These are phyloP conservation scores for Boletus speciosus DNA, from an alignment of 768 basidiomycete genomes.

Conservation along the genomic window DNA sequence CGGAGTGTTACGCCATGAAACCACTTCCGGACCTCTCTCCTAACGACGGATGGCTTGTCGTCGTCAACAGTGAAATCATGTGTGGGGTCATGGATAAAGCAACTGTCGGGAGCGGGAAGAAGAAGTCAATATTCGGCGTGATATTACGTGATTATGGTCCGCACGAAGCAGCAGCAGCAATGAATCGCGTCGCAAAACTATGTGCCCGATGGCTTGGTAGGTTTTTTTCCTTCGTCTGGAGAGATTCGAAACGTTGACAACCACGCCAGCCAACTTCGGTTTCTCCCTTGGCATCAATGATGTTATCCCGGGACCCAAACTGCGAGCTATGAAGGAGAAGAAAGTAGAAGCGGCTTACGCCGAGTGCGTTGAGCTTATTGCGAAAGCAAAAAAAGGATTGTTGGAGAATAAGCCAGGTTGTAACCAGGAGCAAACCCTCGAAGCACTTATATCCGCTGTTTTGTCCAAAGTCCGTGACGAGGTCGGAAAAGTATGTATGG, in stretches of 20 bases:
- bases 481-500: constrained; percentile 97
- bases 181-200: constrained; percentile 94
- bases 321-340: constrained; percentile 77
- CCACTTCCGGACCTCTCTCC: constrained; percentile 83
- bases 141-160: constrained; percentile 96
- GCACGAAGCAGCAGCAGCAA: constrained; percentile 89
- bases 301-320: constrained; percentile 87
- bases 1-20: constrained; percentile 60
- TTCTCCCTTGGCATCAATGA: constrained; percentile 99
- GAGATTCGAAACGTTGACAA: constrained; percentile 1
- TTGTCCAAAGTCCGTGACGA: constrained; percentile 94
- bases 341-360: constrained; percentile 88
- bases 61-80: constrained; percentile 98
- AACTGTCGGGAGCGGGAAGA: constrained; percentile 96
- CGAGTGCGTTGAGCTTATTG: constrained; percentile 82
- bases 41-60: constrained; percentile 96
- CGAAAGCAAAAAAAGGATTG: constrained; percentile 85
- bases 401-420: constrained; percentile 98
- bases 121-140: constrained; percentile 98
- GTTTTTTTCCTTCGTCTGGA: constrained; percentile 20
- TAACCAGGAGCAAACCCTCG: constrained; percentile 93
- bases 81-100: constrained; percentile 99
- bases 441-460: constrained; percentile 91
- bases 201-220: constrained; percentile 89
- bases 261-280: constrained; percentile 80